Evolutionary conservation across 1,284 basidiomycete genomes (phyloP), one percentile per base, ranked within the genome.

Genomic region (Pulveroboletus sp.): DNA sequence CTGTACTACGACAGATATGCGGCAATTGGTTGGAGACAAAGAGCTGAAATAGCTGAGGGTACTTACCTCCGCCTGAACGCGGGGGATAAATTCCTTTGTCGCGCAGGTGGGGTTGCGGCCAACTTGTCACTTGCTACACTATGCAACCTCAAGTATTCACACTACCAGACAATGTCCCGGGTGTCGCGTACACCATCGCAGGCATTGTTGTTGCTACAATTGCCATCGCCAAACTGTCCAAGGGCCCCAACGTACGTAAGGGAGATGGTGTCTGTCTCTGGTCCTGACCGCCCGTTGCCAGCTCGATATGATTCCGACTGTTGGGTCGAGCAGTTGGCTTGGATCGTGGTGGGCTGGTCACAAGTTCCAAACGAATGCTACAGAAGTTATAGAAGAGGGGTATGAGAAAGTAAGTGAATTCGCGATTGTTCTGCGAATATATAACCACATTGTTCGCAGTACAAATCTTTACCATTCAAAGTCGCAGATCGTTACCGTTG

Each of bases 371-470:
- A 42, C n/a, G 17, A 51, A 58, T 29, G 51, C 24, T 4, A 20
- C 35, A 6, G 38, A 58, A 1, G 14, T 66, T 22, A 22, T 67
- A 6, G 56, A 56, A 35, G 56, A 65, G 24, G 66, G 66, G 8
- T 67, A 66, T 33, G 43, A 44, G 11, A 58, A 60, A 50, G 66
- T 52, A 48, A 29, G 45, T 20, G 5, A 77, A 38, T 35, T 22
- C 25, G 15, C 8, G 25, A 9, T 22, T 14, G 12, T 22, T 25
- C 5, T 24, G n/a, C n/a, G 22, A n/a, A 25, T 26, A 9, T 6
- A 11, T 5, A n/a, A 18, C 43, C 26, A 47, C 20, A 12, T 25
- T 11, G 15, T 55, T 40, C 14, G 20, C 42, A 60, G 58, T 28
- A 60, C 48, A 72, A 69, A 14, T 66, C n/a, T n/a, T n/a, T n/a